Percentiles rank a stretch among this genome's conserved stretches.
Conservation (phyloP, 345 rosid genomes). For the Eucalyptus cloeziana region DNA sequence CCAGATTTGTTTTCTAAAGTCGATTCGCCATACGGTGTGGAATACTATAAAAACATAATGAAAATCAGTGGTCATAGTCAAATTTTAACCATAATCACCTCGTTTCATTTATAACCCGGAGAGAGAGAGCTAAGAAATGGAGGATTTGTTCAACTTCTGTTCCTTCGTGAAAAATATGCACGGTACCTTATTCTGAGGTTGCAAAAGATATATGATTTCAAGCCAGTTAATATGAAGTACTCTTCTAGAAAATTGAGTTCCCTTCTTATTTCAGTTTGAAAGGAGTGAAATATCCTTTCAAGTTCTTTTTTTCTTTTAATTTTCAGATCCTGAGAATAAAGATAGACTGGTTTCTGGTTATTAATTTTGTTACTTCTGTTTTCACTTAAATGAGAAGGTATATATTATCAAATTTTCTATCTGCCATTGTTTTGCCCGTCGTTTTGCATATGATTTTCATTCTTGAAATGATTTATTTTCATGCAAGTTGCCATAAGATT, state of each 20-base stretch:
- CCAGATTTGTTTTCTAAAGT: not conserved
- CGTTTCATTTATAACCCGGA: too few species aligned
- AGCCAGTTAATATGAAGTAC: not conserved
- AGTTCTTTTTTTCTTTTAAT: not conserved
- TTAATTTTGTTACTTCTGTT: too few species aligned
- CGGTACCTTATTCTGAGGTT: not conserved
- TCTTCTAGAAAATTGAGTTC: not conserved
- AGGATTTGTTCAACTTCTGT: not conserved
- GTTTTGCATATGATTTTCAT: too few species aligned
- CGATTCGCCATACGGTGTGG: not conserved
- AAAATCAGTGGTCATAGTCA: not conserved
- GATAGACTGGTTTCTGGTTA: too few species aligned
- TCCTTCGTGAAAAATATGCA: not conserved
- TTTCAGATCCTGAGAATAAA: not conserved
- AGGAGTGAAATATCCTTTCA: not conserved
- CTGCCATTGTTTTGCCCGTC: too few species aligned
- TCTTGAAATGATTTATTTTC: too few species aligned
- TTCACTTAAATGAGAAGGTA: too few species aligned
- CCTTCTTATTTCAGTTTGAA: not conserved
- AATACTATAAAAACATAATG: not conserved
- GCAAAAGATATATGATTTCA: not conserved
- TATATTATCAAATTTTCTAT: too few species aligned
- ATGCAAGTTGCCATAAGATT: not conserved
- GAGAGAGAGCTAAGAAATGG: not conserved
- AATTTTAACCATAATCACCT: not conserved